Evolutionary conservation across 495 filamentous ascomycete species (phyloP), one percentile per base, ranked within the genome.

Genomic region (Lasiosphaeria hispida): DNA sequence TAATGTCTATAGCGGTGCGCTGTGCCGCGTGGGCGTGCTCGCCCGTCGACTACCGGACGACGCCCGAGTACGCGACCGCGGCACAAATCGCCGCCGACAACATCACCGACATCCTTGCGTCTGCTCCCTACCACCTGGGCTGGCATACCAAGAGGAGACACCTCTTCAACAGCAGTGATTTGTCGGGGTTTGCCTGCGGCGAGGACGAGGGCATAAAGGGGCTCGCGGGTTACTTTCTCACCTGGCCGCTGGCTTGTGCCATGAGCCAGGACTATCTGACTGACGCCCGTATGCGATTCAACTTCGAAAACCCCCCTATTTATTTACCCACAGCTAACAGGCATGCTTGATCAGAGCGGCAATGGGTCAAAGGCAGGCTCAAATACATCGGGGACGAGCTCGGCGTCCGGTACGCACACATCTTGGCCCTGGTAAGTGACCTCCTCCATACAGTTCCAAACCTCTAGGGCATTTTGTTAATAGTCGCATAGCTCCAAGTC

Each of bases 31-130:
- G 78, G 78, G 62, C 76, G 14, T 77, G 73, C 54, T 62, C 70
- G 17, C 81, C 81, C 1, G 71, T 74, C 7, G 80, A 84, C 60
- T 82, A 81, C 50, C 65, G 79, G 30, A 80, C 77, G 0, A 83
- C 80, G 18, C 73, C 76, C 19, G 77, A 82, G 70, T 82, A 83
- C 48, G 77, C 77, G 18, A 65, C 69, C 0, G 73, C 75, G 4
- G 63, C 69, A 3, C 53, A 72, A 41, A 63, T 69, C 11, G 76
- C 72, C 48, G 68, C 59, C 11, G 75, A 79, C 11, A 72, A 68
- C 18, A 77, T 83, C 50, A 65, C 71, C 0, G 80, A 82, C 53
- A 70, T 84, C 11, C 62, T 82, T 48, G 78, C 80, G 7, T 73
- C 69, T 10, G 72, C 82, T 53, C 80, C 80, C 34, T 84, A 75